These are phyloP conservation scores for Dictyophora rubrovolvata DNA, from an alignment of 768 basidiomycete genomes.

Conservation along the genomic window DNA sequence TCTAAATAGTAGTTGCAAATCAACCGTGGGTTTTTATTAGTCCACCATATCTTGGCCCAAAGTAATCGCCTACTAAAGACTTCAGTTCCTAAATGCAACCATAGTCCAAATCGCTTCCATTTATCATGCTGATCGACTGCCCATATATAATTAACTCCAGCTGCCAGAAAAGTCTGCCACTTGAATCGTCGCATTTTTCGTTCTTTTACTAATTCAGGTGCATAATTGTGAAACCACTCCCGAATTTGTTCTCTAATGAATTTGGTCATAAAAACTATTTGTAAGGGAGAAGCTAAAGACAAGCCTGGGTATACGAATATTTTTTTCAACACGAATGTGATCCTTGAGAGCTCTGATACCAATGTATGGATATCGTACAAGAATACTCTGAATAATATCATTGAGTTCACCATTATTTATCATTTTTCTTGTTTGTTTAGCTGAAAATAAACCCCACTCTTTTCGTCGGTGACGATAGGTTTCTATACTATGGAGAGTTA, in stretches of 20 bases:
- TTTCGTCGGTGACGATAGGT: conserved; percentile 10
- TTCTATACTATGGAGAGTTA: conserved; percentile 14
- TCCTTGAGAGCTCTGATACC: conserved; percentile 19
- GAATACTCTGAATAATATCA: conserved; percentile 12
- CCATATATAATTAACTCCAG: conserved; percentile 32
- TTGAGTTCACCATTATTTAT: background rate
- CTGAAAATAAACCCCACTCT: background rate
- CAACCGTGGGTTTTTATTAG: conserved; percentile 21
- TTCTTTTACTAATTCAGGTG: conserved; percentile 16
- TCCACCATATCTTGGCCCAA: conserved; percentile 36
- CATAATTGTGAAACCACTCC: conserved; percentile 10
- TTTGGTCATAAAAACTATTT: conserved; percentile 11
- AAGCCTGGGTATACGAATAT: conserved; percentile 19
- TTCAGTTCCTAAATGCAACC: conserved; percentile 27
- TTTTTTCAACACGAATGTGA: conserved; percentile 17
- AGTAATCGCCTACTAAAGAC: conserved; percentile 22
- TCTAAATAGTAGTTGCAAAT: conserved; percentile 28
- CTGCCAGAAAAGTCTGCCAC: conserved; percentile 25
- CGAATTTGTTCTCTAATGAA: conserved; percentile 13
- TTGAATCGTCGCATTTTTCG: conserved; percentile 17
- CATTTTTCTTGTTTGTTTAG: background rate
- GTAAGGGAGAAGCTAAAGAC: conserved; percentile 1
- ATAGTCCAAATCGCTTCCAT: conserved; percentile 30
- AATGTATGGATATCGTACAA: conserved; percentile 17
- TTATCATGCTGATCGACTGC: conserved; percentile 39